Evolutionary conservation across 1,284 basidiomycete species (phyloP).

Genomic region (Singerocomus inundabilis): DNA sequence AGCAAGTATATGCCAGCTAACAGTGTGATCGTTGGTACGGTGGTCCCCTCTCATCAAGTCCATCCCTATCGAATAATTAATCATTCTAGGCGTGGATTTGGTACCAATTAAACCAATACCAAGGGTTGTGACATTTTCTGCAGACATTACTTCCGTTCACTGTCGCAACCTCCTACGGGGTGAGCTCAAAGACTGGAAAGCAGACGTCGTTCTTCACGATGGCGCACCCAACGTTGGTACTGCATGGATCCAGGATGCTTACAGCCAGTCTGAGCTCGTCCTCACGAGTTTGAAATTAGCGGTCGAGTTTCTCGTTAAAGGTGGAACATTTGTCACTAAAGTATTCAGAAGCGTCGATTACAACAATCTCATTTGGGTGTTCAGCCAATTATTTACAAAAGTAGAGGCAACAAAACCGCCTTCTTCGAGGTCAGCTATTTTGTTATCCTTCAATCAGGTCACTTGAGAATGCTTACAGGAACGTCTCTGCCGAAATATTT

Average conservation of each 20-base stretch:
- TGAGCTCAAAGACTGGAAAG: slow-evolving; percentile 98
- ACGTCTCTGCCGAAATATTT: slow-evolving; percentile 99
- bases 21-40: slow-evolving; percentile 89
- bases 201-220: slow-evolving; percentile 99
- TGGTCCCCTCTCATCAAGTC: slow-evolving; percentile 3
- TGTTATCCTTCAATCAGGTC: background rate
- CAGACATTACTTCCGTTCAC: slow-evolving; percentile 93
- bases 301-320: slow-evolving; percentile 92
- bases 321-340: slow-evolving; percentile 97
- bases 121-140: slow-evolving; percentile 87
- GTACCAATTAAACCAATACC: slow-evolving; percentile 97
- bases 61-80: slow-evolving; percentile 11
- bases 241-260: slow-evolving; percentile 99
- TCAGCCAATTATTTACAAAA: slow-evolving; percentile 93
- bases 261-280: slow-evolving; percentile 95
- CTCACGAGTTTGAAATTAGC: slow-evolving; percentile 96
- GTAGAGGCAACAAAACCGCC: slow-evolving; percentile 99
- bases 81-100: slow-evolving; percentile 79
- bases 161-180: slow-evolving; percentile 87
- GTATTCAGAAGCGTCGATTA: slow-evolving; percentile 99
- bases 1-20: slow-evolving; percentile 98
- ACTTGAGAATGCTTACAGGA: slow-evolving; percentile 49
- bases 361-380: slow-evolving; percentile 99
- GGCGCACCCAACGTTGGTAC: slow-evolving; percentile 99
- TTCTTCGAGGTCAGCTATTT: slow-evolving; percentile 75